Evolutionary conservation across 2,329 filamentous ascomycete genomes (phyloP), one percentile per base, ranked within the genome.

Genomic region (Cladosporium oxysporum): DNA sequence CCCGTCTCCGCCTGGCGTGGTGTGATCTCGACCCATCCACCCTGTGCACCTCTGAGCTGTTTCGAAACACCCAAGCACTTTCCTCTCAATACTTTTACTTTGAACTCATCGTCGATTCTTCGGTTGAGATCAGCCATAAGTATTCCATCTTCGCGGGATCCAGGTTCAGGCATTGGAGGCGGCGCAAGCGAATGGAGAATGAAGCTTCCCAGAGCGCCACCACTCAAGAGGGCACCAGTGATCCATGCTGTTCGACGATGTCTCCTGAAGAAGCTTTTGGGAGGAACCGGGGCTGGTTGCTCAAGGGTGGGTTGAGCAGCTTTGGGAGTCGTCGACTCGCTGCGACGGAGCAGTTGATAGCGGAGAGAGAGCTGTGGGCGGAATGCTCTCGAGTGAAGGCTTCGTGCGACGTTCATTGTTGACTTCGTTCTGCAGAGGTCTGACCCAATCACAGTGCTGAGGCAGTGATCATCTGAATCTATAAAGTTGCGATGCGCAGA

Each of bases 41-140:
- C 73, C 61, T 74, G 67, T 64, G 70, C 66, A 0, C 75, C 75
- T 41, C 73, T 71, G 41, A 76, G 67, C 57, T 73, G 69, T 58
- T 72, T 75, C 5, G 74, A 69, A 5, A 76, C 75, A n/a, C 73
- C 74, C 18, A 77, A 64, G 64, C 76, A 78, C 61, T 85, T 83
- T 10, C 77, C 72, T 23, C 78, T 75, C 2, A 86, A 77, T 18
- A 79, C 74, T 63, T 79, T 79, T 7, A 87, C 82, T 67, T 85
- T 72, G 58, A 83, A 82, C 2, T 86, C 79, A 31, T 78, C 72
- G 35, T 79, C 76, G 59, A 83, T 83, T 61, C 76, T 72, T n/a
- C 73, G 68, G 64, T 78, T 78, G 63, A 87, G 77, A 66, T 77
- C 74, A 18, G 72, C 67, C n/a, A 79, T 73, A 23, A 82, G 76